A percentile compares a stretch with the other conserved stretches of the same genome.
These are phyloP conservation scores for Plasmodium vinckei DNA, from an alignment of 169 alveolate genomes.

Conservation along the genomic window DNA sequence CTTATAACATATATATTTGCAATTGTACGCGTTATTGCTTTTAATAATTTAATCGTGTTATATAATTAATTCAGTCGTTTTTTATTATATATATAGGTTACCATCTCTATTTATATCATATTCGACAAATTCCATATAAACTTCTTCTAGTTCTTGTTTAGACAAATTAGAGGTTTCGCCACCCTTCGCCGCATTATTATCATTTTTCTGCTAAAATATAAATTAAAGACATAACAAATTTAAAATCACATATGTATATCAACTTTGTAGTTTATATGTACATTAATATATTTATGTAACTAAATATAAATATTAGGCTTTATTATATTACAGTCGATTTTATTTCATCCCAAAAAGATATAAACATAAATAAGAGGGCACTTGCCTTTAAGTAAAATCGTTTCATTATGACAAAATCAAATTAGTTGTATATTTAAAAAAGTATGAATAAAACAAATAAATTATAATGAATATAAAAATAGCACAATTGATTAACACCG, in stretches of 20 bases:
- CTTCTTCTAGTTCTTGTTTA: constrained; percentile 39
- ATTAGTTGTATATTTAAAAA: too few species aligned
- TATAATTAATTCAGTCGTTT: neutral
- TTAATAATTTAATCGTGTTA: neutral
- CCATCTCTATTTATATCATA: constrained; percentile 74
- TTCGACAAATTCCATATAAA: constrained; percentile 40
- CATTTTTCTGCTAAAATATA: neutral
- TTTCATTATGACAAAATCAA: too few species aligned
- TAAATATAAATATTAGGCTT: too few species aligned
- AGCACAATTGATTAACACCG: too few species aligned
- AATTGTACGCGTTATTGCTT: neutral
- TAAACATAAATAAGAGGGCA: too few species aligned
- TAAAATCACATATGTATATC: too few species aligned
- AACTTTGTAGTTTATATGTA: neutral
- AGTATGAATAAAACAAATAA: too few species aligned
- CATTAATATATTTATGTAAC: neutral
- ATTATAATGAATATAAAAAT: too few species aligned
- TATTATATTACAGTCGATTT: too few species aligned
- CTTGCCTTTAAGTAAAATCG: too few species aligned
- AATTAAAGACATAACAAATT: neutral
- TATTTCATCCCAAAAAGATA: too few species aligned
- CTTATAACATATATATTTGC: neutral
- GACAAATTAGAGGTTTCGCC: constrained; percentile 4
- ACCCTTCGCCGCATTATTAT: neutral
- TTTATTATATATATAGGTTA: constrained; percentile 6